A percentile compares a stretch with the other conserved stretches of the same genome.
Conservation (phyloP, 176 grass and related monocot species). For the Carex kokanica region DNA sequence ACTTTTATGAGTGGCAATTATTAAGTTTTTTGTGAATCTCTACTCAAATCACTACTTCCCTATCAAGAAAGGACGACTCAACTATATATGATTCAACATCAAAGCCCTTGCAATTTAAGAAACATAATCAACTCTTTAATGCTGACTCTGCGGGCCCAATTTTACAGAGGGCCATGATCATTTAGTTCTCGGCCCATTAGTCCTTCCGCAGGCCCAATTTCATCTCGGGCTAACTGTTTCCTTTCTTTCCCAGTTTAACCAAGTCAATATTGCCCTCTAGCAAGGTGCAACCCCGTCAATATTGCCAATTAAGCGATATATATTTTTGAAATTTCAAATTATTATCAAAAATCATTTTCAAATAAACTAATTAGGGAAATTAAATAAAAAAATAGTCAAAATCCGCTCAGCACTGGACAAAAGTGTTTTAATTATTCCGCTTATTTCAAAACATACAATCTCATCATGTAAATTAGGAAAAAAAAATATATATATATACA, state of each 20-base stretch:
- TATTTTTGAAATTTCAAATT: background rate
- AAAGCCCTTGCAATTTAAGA: no score
- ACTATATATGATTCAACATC: no score
- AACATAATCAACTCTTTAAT: no score
- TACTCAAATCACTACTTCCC: no score
- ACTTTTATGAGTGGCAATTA: no score
- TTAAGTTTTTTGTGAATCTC: no score
- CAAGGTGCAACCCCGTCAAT: background rate
- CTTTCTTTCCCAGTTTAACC: background rate
- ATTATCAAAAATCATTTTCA: background rate
- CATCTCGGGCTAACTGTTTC: background rate
- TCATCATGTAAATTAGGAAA: background rate
- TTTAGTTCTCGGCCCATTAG: no score
- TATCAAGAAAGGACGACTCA: no score
- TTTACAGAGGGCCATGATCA: no score
- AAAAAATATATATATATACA: no score
- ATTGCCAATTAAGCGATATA: background rate
- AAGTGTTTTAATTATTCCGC: background rate
- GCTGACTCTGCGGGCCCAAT: no score
- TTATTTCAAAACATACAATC: background rate
- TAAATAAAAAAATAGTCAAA: background rate
- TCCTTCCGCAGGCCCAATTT: background rate
- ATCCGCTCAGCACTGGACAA: background rate
- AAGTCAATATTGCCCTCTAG: background rate
- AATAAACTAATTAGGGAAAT: background rate